phyloP scores from a whole-genome alignment of 352 stramenopile species.

The Pythium monospermum region DNA sequence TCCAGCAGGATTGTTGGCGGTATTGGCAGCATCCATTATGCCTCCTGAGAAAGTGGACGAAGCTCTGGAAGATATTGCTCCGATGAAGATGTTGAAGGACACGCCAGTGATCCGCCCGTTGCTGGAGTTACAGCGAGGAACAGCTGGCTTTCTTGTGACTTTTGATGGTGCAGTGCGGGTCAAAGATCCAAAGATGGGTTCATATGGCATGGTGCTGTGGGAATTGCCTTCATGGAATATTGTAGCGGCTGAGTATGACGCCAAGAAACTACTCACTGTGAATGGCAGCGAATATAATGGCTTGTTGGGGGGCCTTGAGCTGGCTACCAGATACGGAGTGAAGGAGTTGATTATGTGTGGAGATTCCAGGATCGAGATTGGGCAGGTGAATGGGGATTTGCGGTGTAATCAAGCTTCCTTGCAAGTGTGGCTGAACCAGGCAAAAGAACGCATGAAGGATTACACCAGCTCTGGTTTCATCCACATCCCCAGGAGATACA shows the following conservation, averaged over 20 bases:
- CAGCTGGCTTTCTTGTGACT: constrained; percentile 2
- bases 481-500: constrained; percentile 1
- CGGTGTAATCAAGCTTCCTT: constrained; percentile 11
- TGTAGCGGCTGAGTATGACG: background rate
- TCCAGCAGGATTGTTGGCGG: constrained; percentile 2
- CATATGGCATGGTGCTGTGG: constrained; percentile 19
- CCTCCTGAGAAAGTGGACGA: constrained; percentile 5
- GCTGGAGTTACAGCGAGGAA: background rate
- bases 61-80: constrained; percentile 4
- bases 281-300: constrained; percentile 23
- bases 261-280: constrained; percentile 8
- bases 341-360: constrained; percentile 15
- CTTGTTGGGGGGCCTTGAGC: background rate
- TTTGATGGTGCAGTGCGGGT: constrained; percentile 19
- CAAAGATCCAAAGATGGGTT: background rate
- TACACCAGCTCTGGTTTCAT: background rate
- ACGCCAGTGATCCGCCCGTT: background rate
- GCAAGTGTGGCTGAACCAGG: background rate
- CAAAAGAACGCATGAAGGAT: constrained; percentile 2
- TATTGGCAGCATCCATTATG: constrained; percentile 1
- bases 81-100: constrained; percentile 6
- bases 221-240: constrained; percentile 1
- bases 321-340: background rate
- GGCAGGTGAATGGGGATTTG: constrained; percentile 19
- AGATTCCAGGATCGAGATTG: constrained; percentile 16